Conservation (phyloP, 2,329 filamentous ascomycete species). For the Trichoderma hamatum region DNA sequence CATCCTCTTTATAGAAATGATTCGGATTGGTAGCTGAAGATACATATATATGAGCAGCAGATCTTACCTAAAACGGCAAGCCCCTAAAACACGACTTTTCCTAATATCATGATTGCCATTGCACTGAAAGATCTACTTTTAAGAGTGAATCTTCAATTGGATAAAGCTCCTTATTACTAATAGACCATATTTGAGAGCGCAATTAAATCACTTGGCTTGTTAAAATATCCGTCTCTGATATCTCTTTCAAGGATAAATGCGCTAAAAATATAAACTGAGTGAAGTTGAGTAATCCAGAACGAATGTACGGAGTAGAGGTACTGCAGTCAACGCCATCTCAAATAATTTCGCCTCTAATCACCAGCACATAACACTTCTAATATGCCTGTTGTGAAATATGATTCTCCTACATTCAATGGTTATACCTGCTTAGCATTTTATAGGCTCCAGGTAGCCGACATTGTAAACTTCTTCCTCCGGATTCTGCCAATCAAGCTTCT, state of each 20-base stretch:
- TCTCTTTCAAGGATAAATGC: too few species aligned
- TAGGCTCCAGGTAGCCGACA: background rate
- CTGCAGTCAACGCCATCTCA: too few species aligned
- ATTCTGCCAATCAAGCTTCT: constrained; percentile 15
- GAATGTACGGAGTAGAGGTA: too few species aligned
- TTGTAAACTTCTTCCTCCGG: background rate
- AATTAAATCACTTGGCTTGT: too few species aligned
- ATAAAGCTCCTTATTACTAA: background rate
- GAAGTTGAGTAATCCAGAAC: too few species aligned
- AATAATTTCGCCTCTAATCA: too few species aligned
- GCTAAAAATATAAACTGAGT: too few species aligned
- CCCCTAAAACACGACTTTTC: too few species aligned
- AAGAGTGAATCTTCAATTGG: background rate
- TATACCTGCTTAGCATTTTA: background rate
- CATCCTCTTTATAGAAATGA: background rate
- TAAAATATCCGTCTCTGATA: too few species aligned
- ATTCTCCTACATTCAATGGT: background rate
- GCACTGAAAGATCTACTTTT: background rate
- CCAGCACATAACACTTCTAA: too few species aligned
- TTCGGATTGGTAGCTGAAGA: background rate
- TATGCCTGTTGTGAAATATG: background rate
- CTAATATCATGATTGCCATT: too few species aligned
- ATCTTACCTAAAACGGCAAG: background rate
- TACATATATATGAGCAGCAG: background rate
- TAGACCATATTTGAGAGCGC: background rate